These are phyloP conservation scores for Penicillium crystallinum DNA, from an alignment of 495 filamentous ascomycete genomes.

Conservation along the genomic window DNA sequence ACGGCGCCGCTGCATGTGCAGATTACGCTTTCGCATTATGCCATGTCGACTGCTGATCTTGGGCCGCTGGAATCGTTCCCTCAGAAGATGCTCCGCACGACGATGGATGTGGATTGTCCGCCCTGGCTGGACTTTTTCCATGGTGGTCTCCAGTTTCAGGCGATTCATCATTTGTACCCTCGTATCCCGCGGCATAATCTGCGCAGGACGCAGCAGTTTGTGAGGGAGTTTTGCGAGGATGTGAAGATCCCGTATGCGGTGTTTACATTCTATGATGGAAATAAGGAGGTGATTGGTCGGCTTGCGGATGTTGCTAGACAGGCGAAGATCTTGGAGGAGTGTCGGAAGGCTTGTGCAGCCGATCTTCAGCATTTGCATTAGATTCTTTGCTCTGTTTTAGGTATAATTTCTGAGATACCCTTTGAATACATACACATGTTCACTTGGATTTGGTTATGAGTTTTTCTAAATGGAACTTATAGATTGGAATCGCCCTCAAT, in stretches of 20 bases:
- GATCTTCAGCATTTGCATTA: conserved; percentile 15
- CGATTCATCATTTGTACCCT: conserved; percentile 81
- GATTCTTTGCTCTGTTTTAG: not conserved
- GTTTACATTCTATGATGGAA: conserved; percentile 82
- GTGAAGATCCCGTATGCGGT: conserved; percentile 82
- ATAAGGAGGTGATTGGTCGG: conserved; percentile 72
- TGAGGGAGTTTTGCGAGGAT: conserved; percentile 80
- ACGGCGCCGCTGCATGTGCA: conserved; percentile 81
- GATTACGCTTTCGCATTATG: conserved; percentile 90
- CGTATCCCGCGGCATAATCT: conserved; percentile 85
- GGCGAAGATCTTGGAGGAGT: conserved; percentile 73
- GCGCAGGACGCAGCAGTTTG: conserved; percentile 67
- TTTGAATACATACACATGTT: not conserved
- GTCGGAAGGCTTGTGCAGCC: conserved; percentile 51
- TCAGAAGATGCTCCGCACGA: conserved; percentile 87
- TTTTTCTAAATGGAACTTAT: too few species aligned
- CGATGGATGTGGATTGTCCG: conserved; percentile 91
- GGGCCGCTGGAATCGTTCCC: conserved; percentile 79
- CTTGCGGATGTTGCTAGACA: conserved; percentile 78
- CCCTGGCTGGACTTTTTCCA: conserved; percentile 87
- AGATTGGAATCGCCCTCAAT: too few species aligned
- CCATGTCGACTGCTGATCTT: conserved; percentile 83
- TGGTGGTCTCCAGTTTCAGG: conserved; percentile 87
- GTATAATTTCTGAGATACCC: too few species aligned
- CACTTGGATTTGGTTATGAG: too few species aligned